Evolutionary conservation across 257 asterid genomes (phyloP).

Genomic region (Phtheirospermum japonicum): DNA sequence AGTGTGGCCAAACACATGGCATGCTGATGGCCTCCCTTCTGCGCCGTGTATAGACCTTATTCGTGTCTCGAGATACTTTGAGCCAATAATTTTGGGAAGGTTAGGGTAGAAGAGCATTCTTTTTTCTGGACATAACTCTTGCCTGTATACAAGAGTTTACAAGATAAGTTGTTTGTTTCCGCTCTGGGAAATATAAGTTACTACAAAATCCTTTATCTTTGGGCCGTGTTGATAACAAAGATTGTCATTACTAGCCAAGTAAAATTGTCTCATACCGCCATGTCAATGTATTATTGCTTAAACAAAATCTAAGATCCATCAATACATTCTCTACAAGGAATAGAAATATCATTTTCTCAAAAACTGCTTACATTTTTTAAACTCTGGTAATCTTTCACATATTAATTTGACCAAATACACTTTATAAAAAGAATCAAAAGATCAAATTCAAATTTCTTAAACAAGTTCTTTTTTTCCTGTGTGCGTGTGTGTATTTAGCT

Average conservation of each 20-base stretch:
- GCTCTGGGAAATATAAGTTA: neutral
- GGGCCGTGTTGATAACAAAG: neutral
- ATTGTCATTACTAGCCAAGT: neutral
- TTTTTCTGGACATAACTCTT: conserved; percentile 90
- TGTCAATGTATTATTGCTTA: neutral
- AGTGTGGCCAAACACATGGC: conserved; percentile 92
- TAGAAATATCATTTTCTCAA: neutral
- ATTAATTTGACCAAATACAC: neutral
- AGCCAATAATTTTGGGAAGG: conserved; percentile 83
- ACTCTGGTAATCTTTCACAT: neutral
- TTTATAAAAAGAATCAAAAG: too few species aligned
- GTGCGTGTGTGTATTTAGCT: neutral
- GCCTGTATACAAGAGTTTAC: conserved; percentile 47
- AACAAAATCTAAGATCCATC: neutral
- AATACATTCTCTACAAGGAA: neutral
- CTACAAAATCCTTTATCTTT: neutral
- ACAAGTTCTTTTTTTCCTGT: too few species aligned
- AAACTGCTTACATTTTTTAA: neutral
- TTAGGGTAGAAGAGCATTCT: conserved; percentile 94
- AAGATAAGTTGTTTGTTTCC: neutral
- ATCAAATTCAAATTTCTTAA: neutral
- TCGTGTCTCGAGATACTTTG: conserved; percentile 71
- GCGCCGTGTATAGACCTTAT: conserved; percentile 65
- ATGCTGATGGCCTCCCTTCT: conserved; percentile 46
- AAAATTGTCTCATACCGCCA: too few species aligned